phyloP scores from a whole-genome alignment of 768 basidiomycete species.

The Porphyrellus cyaneotinctus region DNA sequence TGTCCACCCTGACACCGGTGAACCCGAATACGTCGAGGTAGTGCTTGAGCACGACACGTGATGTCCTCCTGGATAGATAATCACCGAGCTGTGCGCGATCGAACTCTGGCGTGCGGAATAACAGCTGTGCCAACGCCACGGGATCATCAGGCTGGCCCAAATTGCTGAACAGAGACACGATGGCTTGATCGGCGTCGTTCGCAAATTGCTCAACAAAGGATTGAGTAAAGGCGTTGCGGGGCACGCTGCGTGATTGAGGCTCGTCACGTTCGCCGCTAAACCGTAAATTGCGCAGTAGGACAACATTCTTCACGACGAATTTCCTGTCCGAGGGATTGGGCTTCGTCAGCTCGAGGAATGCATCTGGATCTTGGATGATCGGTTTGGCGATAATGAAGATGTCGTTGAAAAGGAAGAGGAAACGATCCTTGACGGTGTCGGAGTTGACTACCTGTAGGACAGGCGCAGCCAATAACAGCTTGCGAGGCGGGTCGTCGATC shows the following conservation, averaged over 20 bases:
- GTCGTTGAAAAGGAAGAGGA: conserved; percentile 96
- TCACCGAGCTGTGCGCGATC: conserved; percentile 81
- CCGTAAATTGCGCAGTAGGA: conserved; percentile 65
- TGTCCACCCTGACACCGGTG: conserved; percentile 76
- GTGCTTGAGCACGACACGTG: conserved; percentile 71
- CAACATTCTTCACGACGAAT: conserved; percentile 87
- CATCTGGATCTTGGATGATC: conserved; percentile 64
- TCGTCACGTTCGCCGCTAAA: conserved; percentile 71
- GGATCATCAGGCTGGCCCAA: conserved; percentile 60
- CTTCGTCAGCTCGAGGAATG: conserved; percentile 53
- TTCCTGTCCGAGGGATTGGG: conserved; percentile 62
- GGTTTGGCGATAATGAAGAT: conserved; percentile 93
- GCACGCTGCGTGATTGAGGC: conserved; percentile 42
- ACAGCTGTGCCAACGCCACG: conserved; percentile 65
- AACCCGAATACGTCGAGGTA: conserved; percentile 90
- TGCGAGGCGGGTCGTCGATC: conserved; percentile 84
- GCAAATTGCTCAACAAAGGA: conserved; percentile 78
- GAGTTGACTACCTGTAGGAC: conserved; percentile 92
- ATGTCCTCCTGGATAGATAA: conserved; percentile 71
- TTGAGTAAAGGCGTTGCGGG: conserved; percentile 60
- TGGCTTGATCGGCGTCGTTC: conserved; percentile 75
- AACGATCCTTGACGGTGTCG: conserved; percentile 92
- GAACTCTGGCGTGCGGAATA: conserved; percentile 81
- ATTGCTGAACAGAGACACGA: conserved; percentile 64
- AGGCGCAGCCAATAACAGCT: conserved; percentile 76